A percentile compares a stretch with the other conserved stretches of the same genome.
Evolutionary conservation across 805 yeast genomes (phyloP).

Genomic region (Huiozyma naganishii): DNA sequence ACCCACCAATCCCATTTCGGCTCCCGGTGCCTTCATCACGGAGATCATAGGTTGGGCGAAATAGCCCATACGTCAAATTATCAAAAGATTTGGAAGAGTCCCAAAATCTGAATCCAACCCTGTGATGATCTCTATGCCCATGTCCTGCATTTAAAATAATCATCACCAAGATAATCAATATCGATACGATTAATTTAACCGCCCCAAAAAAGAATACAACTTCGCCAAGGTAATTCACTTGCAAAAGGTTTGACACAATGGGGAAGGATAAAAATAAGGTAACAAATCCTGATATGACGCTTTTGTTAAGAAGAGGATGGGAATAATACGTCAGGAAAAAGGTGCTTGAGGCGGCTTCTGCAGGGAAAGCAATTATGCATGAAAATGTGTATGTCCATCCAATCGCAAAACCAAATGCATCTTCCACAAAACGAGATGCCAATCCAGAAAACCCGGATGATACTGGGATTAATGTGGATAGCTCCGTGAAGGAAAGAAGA

Average conservation of each 20-base stretch:
- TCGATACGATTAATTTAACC: slow-evolving; percentile 42
- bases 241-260: slow-evolving; percentile 45
- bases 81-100: slow-evolving; percentile 32
- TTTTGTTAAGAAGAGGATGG: slow-evolving; percentile 38
- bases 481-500: slow-evolving; percentile 52
- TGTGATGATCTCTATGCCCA: slow-evolving; percentile 17
- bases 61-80: slow-evolving; percentile 52
- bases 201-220: slow-evolving; percentile 54
- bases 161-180: slow-evolving; percentile 51
- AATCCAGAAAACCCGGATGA: slow-evolving; percentile 54
- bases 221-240: slow-evolving; percentile 67
- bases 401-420: slow-evolving; percentile 56
- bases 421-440: slow-evolving; percentile 53
- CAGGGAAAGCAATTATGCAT: slow-evolving; percentile 46
- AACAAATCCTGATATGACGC: slow-evolving; percentile 53
- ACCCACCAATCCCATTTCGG: slow-evolving; percentile 47
- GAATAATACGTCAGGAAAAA: slow-evolving; percentile 56
- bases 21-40: slow-evolving; percentile 50
- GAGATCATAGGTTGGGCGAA: slow-evolving; percentile 62
- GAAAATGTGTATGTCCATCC: slow-evolving; percentile 55
- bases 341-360: slow-evolving; percentile 55
- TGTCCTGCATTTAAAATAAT: slow-evolving; percentile 48
- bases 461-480: slow-evolving; percentile 52
- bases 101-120: slow-evolving; percentile 69
- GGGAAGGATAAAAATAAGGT: slow-evolving; percentile 42